Percentiles rank a stretch among this genome's conserved stretches.
Evolutionary conservation across 2,329 filamentous ascomycete species (phyloP).

Genomic region (Verticillium dahliae): DNA sequence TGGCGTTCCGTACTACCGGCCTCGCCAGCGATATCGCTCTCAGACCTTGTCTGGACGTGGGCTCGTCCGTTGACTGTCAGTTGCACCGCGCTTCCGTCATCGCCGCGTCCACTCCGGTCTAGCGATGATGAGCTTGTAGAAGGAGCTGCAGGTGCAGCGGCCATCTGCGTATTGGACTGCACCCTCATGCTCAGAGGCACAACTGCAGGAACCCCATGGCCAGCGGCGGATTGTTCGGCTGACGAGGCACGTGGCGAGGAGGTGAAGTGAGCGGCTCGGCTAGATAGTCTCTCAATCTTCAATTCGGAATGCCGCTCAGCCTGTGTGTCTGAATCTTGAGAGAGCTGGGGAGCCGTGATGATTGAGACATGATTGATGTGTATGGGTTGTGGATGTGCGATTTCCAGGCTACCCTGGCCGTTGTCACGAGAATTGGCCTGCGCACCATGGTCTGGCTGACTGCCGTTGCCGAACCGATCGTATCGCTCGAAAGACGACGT

Average conservation of each 20-base stretch:
- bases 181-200: too few species aligned
- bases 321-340: not conserved
- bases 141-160: not conserved
- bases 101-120: not conserved
- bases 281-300: not conserved
- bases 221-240: not conserved
- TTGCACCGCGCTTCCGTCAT: not conserved
- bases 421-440: not conserved
- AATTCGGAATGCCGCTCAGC: not conserved
- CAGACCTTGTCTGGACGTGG: not conserved
- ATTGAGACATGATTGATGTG: slow-evolving; percentile 9
- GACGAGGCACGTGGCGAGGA: not conserved
- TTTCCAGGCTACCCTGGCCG: not conserved
- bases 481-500: not conserved
- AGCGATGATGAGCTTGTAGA: not conserved
- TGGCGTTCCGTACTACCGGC: not conserved
- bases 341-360: slow-evolving; percentile 1
- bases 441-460: not conserved
- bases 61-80: not conserved
- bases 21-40: not conserved
- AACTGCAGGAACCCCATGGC: not conserved
- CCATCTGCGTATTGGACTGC: not conserved
- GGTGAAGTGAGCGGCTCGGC: not conserved
- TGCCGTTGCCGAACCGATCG: not conserved
- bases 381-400: slow-evolving; percentile 11